Conservation (phyloP, 2,329 filamentous ascomycete genomes). For the Scopulariopsis brevicaulis region DNA sequence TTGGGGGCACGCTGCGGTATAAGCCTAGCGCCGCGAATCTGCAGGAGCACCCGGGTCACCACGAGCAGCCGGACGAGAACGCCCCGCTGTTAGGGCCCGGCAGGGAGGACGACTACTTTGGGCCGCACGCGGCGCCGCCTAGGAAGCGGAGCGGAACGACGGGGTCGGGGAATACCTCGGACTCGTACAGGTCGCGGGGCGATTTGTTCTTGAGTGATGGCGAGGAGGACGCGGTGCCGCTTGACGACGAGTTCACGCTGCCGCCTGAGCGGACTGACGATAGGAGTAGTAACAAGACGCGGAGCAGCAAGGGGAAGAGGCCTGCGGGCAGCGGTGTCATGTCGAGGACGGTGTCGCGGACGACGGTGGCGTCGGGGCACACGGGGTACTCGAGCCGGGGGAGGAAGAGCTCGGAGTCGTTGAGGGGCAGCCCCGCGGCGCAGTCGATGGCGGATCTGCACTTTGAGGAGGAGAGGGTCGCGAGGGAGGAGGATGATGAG, state of each 20-base stretch:
- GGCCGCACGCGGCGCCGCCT: conserved; percentile 4
- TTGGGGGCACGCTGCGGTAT: conserved; percentile 75
- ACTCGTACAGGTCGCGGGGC: conserved; percentile 76
- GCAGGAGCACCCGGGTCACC: conserved; percentile 61
- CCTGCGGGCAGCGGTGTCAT: conserved; percentile 22
- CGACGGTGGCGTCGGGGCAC: conserved; percentile 37
- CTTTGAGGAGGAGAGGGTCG: conserved; percentile 38
- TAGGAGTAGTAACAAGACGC: conserved; percentile 54
- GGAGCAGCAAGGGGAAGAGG: conserved; percentile 48
- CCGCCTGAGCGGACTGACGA: conserved; percentile 69
- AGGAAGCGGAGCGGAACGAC: conserved; percentile 67
- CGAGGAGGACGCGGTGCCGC: conserved; percentile 83
- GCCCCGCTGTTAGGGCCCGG: conserved; percentile 51
- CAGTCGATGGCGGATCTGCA: conserved; percentile 40
- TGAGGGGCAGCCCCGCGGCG: conserved; percentile 23
- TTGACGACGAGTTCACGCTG: conserved; percentile 88
- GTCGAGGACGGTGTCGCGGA: conserved; percentile 45
- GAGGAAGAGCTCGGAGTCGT: conserved; percentile 11
- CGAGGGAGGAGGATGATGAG: conserved; percentile 39
- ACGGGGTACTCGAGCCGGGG: conserved; percentile 19
- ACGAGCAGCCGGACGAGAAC: conserved; percentile 34
- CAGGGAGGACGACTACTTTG: conserved; percentile 40
- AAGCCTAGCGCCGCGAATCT: conserved; percentile 84
- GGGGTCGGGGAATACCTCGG: conserved; percentile 69
- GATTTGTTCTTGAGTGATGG: conserved; percentile 85